Evolutionary conservation across 257 asterid species (phyloP).

Genomic region (Marsdenia floribunda): DNA sequence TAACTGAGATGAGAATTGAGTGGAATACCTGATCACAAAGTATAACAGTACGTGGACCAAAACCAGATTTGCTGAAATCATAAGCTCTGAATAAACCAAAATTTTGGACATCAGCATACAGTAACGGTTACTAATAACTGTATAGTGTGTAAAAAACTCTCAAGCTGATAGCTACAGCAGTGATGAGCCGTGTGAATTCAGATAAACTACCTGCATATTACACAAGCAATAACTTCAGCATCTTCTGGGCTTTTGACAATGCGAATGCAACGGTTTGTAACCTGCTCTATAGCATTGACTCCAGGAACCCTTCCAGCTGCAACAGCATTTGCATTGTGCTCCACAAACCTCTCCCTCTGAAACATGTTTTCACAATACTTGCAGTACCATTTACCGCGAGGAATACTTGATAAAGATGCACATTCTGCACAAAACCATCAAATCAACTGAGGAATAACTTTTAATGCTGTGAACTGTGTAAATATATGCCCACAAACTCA

Average conservation of each 20-base stretch:
- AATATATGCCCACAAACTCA: not conserved
- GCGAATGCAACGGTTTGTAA: constrained; percentile 84
- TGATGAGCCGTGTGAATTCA: too few relatives aligned
- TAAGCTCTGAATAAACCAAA: constrained; percentile 57
- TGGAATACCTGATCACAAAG: constrained; percentile 88
- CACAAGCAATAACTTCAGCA: constrained; percentile 92
- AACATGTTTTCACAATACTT: constrained; percentile 89
- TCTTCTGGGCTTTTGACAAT: constrained; percentile 81
- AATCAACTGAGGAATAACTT: constrained; percentile 11
- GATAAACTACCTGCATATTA: constrained; percentile 74
- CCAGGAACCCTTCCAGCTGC: constrained; percentile 92
- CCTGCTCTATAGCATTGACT: constrained; percentile 68
- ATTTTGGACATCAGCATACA: not conserved
- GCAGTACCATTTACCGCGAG: constrained; percentile 95
- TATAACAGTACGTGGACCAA: constrained; percentile 99
- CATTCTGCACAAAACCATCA: constrained; percentile 60
- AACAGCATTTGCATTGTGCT: constrained; percentile 75
- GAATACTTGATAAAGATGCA: constrained; percentile 68
- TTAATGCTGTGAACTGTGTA: not conserved
- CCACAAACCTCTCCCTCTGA: constrained; percentile 73
- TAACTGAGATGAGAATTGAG: constrained; percentile 17
- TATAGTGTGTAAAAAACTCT: not conserved
- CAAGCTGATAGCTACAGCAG: constrained; percentile 3
- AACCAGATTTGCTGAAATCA: constrained; percentile 94
- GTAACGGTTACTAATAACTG: not conserved